Evolutionary conservation across 257 asterid genomes (phyloP).

Genomic region (Forsythia suspensa): DNA sequence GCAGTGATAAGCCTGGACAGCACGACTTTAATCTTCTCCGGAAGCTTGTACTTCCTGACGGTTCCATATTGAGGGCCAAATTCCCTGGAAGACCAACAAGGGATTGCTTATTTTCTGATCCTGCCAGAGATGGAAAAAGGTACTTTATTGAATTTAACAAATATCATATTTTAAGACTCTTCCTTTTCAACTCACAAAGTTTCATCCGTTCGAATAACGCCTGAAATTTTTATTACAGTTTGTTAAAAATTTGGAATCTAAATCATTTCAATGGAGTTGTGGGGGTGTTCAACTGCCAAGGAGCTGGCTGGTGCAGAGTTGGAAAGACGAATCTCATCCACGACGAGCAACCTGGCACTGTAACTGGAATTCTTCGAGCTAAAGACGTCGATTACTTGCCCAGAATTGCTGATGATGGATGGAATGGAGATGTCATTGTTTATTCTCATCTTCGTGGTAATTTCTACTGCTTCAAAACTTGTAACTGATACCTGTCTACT

Average conservation of each 20-base stretch:
- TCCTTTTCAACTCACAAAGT: neutral
- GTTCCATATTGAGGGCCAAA: constrained; percentile 81
- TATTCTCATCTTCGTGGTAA: constrained; percentile 74
- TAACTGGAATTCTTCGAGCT: constrained; percentile 62
- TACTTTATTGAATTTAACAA: neutral
- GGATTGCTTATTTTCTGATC: constrained; percentile 87
- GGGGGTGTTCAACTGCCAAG: constrained; percentile 83
- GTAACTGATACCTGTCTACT: neutral
- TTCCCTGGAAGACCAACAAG: constrained; percentile 94
- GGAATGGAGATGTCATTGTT: constrained; percentile 64
- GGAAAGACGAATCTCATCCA: constrained; percentile 80
- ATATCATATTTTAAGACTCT: neutral
- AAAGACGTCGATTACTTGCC: constrained; percentile 76
- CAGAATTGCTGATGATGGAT: constrained; percentile 51
- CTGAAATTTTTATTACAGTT: constrained; percentile 35
- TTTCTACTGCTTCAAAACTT: neutral
- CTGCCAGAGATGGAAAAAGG: constrained; percentile 93
- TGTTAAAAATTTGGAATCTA: constrained; percentile 83
- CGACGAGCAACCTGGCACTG: constrained; percentile 61
- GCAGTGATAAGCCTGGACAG: constrained; percentile 92
- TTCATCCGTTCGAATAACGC: neutral
- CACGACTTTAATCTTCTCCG: constrained; percentile 73
- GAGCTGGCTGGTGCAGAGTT: constrained; percentile 76
- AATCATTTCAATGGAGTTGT: constrained; percentile 71
- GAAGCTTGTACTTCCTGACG: constrained; percentile 89